These are phyloP conservation scores for Trichoderma sp. DNA, from an alignment of 2,329 filamentous ascomycete genomes.

Conservation along the genomic window DNA sequence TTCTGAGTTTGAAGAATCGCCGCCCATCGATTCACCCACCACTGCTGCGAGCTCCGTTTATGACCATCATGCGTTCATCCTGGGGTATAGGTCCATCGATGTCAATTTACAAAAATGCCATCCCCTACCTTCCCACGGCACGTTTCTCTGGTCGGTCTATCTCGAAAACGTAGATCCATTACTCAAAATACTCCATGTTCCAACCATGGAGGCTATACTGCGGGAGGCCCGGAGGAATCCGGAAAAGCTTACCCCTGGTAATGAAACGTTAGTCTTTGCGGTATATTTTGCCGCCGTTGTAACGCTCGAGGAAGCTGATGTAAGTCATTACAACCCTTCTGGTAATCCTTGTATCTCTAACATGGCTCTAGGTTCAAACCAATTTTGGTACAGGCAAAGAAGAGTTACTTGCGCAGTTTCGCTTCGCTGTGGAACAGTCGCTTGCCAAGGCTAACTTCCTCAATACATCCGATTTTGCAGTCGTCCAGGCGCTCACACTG, in stretches of 20 bases:
- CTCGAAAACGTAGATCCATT: constrained; percentile 72
- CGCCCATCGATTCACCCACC: constrained; percentile 43
- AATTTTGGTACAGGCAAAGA: constrained; percentile 45
- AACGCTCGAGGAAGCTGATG: constrained; percentile 60
- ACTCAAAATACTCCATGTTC: constrained; percentile 68
- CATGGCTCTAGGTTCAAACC: constrained; percentile 28
- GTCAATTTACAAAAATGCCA: constrained; percentile 65
- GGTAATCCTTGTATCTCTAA: background rate
- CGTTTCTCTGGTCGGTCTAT: constrained; percentile 67
- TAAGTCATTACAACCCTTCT: constrained; percentile 28
- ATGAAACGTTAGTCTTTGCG: constrained; percentile 63
- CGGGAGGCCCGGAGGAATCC: constrained; percentile 59
- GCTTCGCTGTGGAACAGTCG: constrained; percentile 55
- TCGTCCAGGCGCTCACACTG: constrained; percentile 57
- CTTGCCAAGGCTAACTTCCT: constrained; percentile 58
- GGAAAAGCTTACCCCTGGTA: constrained; percentile 52
- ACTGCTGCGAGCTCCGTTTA: constrained; percentile 32
- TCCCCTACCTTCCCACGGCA: constrained; percentile 62
- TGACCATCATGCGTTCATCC: constrained; percentile 69
- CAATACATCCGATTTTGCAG: constrained; percentile 52
- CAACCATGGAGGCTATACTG: constrained; percentile 60
- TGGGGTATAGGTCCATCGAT: constrained; percentile 69
- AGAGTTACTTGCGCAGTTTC: constrained; percentile 46
- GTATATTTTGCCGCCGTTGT: constrained; percentile 58
- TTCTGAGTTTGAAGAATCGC: constrained; percentile 58